A percentile compares a stretch with the other conserved stretches of the same genome.
phyloP scores from a whole-genome alignment of 2,329 filamentous ascomycete species.

The Aurifilum marmelostoma region DNA sequence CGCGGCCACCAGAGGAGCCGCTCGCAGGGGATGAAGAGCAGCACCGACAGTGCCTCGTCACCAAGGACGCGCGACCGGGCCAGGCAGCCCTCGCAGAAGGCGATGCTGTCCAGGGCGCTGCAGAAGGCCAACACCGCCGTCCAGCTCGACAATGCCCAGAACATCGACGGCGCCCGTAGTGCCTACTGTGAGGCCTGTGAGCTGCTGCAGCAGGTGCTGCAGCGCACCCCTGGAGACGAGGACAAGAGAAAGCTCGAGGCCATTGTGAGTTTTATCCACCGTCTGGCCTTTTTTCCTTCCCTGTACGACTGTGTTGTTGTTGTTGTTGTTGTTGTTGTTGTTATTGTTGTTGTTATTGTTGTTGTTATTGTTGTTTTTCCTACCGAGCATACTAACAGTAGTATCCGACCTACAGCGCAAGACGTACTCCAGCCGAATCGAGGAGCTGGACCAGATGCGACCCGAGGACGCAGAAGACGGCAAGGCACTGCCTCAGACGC shows the following conservation, averaged over 20 bases:
- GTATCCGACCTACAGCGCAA: constrained; percentile 62
- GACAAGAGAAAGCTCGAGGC: constrained; percentile 90
- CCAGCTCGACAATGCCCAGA: constrained; percentile 92
- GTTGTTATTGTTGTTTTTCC: constrained; percentile 41
- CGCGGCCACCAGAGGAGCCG: constrained; percentile 51
- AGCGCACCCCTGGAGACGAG: constrained; percentile 80
- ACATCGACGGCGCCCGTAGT: constrained; percentile 87
- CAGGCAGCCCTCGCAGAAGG: constrained; percentile 77
- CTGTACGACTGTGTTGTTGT: too few species aligned
- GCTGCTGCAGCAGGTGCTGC: constrained; percentile 84
- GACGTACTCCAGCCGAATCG: constrained; percentile 88
- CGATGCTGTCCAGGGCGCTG: constrained; percentile 93
- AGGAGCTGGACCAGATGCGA: constrained; percentile 77
- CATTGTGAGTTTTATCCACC: constrained; percentile 79
- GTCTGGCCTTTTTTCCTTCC: too few species aligned
- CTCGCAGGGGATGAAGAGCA: constrained; percentile 49
- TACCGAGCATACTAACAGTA: constrained; percentile 4
- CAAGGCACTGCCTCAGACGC: constrained; percentile 76
- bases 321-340: too few species aligned
- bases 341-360: too few species aligned
- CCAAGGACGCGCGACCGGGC: constrained; percentile 38
- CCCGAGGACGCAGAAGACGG: constrained; percentile 58
- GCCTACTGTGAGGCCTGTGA: constrained; percentile 91
- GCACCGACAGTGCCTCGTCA: constrained; percentile 46
- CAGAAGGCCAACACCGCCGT: constrained; percentile 97